Evolutionary conservation across 495 filamentous ascomycete species (phyloP).

Genomic region (Parathielavia appendiculata): DNA sequence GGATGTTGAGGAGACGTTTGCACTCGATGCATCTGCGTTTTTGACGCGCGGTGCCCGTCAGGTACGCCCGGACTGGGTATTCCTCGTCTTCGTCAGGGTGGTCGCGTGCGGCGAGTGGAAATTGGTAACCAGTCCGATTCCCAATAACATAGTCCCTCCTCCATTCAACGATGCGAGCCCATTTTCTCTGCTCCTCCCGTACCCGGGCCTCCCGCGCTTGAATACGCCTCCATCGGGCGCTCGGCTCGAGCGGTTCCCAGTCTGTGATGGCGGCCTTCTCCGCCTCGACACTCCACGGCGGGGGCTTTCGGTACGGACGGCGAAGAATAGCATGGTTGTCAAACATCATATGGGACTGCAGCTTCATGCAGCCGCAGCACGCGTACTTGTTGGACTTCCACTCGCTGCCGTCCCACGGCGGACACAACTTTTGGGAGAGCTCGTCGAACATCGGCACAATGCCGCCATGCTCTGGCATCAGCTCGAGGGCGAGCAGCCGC

Average conservation of each 20-base stretch:
- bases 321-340: slow-evolving; percentile 23
- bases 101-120: not conserved
- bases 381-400: slow-evolving; percentile 26
- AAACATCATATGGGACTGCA: slow-evolving; percentile 25
- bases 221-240: slow-evolving; percentile 1
- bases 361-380: slow-evolving; percentile 26
- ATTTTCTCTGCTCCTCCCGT: not conserved
- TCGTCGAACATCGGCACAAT: slow-evolving; percentile 19
- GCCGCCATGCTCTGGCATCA: slow-evolving; percentile 22
- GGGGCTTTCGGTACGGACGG: slow-evolving; percentile 21
- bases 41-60: slow-evolving; percentile 16
- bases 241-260: slow-evolving; percentile 17
- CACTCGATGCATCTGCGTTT: slow-evolving; percentile 20
- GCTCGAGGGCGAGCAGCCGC: slow-evolving; percentile 27
- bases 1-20: not conserved
- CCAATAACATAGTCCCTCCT: not conserved
- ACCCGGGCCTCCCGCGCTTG: not conserved
- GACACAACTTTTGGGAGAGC: slow-evolving; percentile 4
- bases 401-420: slow-evolving; percentile 2
- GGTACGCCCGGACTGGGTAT: not conserved
- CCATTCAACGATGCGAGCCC: not conserved
- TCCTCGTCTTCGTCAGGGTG: not conserved
- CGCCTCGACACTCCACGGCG: slow-evolving; percentile 20
- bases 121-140: not conserved
- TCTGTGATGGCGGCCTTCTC: slow-evolving; percentile 11